phyloP scores from a whole-genome alignment of 768 basidiomycete genomes.

The Lactifluus volemus region DNA sequence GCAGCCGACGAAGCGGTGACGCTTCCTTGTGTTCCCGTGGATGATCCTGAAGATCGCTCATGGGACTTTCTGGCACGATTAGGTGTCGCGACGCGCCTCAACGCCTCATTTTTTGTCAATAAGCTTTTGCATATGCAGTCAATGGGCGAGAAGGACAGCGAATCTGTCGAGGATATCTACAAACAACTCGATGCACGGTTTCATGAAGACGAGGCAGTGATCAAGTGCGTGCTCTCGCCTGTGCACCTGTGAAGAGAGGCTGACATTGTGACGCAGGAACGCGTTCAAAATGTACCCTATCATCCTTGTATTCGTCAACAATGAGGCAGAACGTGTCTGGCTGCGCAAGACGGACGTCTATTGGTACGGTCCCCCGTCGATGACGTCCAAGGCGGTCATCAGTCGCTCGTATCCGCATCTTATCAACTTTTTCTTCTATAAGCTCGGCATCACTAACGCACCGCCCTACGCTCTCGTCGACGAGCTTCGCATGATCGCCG shows the following conservation, averaged over 20 bases:
- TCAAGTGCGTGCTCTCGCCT: slow-evolving; percentile 15
- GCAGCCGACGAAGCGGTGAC: neutral
- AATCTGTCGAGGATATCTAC: slow-evolving; percentile 13
- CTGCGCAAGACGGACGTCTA: slow-evolving; percentile 12
- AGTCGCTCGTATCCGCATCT: slow-evolving; percentile 12
- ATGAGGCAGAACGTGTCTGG: slow-evolving; percentile 10
- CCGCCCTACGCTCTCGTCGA: slow-evolving; percentile 16
- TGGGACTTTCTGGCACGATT: slow-evolving; percentile 21
- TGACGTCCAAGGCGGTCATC: slow-evolving; percentile 19
- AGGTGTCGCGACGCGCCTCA: slow-evolving; percentile 18
- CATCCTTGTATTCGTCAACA: slow-evolving; percentile 9
- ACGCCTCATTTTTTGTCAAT: slow-evolving; percentile 17
- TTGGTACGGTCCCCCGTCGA: slow-evolving; percentile 19
- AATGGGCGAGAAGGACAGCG: neutral
- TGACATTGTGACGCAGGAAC: neutral
- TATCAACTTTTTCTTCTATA: slow-evolving; percentile 16
- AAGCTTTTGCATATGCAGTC: slow-evolving; percentile 17
- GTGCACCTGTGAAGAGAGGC: neutral
- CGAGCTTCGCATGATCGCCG: slow-evolving; percentile 13
- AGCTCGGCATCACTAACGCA: slow-evolving; percentile 14
- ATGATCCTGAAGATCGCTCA: slow-evolving; percentile 14
- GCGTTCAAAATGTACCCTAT: slow-evolving; percentile 15
- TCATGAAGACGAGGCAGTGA: slow-evolving; percentile 18
- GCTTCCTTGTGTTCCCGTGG: slow-evolving; percentile 20
- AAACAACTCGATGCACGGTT: slow-evolving; percentile 22